phyloP scores from a whole-genome alignment of 2,329 filamentous ascomycete genomes.

The Dothiorella sarmentorum region DNA sequence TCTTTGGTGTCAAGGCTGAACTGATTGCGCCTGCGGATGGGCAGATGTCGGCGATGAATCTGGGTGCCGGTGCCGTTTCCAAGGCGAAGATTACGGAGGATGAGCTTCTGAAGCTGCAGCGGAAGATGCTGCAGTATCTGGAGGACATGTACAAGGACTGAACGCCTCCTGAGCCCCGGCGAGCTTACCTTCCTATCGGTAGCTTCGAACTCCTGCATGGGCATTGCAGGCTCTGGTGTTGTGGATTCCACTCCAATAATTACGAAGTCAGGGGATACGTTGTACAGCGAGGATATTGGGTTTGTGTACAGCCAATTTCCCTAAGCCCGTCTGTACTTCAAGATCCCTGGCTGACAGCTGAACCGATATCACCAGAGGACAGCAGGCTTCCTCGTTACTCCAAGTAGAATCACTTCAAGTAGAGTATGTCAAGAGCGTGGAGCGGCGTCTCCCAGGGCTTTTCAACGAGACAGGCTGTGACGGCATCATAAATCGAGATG shows the following conservation, averaged over 20 bases:
- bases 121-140: constrained; percentile 36
- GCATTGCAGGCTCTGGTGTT: too few species aligned
- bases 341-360: background rate
- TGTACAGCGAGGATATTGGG: too few species aligned
- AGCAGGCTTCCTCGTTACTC: background rate
- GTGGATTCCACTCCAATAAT: too few species aligned
- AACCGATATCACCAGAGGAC: background rate
- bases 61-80: too few species aligned
- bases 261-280: too few species aligned
- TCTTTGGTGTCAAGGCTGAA: constrained; percentile 53
- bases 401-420: too few species aligned
- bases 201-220: too few species aligned
- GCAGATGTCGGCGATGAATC: background rate
- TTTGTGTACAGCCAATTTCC: too few species aligned
- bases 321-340: too few species aligned
- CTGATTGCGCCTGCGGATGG: constrained; percentile 37
- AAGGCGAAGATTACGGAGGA: constrained; percentile 28
- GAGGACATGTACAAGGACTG: constrained; percentile 40
- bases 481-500: too few species aligned
- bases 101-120: constrained; percentile 32
- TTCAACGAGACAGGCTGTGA: too few species aligned
- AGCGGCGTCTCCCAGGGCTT: background rate
- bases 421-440: background rate
- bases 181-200: background rate
- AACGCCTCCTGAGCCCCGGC: background rate